phyloP scores from a whole-genome alignment of 2,329 filamentous ascomycete species.

The Fusarium heterosporum region DNA sequence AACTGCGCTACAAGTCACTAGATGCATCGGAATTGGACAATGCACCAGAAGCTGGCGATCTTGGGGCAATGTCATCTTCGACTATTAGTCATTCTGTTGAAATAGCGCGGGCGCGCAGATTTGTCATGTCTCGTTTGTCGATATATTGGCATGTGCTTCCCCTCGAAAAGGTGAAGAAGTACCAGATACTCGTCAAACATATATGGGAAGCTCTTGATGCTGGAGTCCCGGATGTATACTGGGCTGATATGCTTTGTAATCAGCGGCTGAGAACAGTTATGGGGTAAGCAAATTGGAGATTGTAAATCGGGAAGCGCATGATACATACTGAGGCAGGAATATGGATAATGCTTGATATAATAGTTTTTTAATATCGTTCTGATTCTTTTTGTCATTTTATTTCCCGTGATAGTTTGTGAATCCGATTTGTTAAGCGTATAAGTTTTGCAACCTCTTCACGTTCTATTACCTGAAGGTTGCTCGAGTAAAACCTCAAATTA shows the following conservation, averaged over 20 bases:
- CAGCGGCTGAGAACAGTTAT: constrained; percentile 1
- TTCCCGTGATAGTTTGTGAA: too few relatives aligned
- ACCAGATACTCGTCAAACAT: constrained; percentile 1
- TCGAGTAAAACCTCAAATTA: not conserved
- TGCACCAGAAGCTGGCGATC: not conserved
- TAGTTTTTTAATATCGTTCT: too few relatives aligned
- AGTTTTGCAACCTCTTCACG: too few relatives aligned
- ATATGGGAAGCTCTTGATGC: constrained; percentile 4
- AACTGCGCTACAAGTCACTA: not conserved
- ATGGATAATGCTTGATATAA: too few relatives aligned
- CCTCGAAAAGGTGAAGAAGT: not conserved
- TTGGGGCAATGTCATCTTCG: not conserved
- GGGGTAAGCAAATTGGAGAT: not conserved
- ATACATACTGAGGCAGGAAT: too few relatives aligned
- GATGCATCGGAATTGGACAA: not conserved
- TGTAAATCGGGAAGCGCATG: not conserved
- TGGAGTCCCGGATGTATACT: not conserved
- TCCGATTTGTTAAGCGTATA: too few relatives aligned
- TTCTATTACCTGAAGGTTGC: too few relatives aligned
- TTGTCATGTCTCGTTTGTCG: constrained; percentile 4
- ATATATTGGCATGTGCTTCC: constrained; percentile 5
- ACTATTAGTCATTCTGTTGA: not conserved
- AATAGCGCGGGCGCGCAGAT: constrained; percentile 1
- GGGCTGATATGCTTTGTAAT: constrained; percentile 2
- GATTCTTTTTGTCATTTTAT: too few relatives aligned